Evolutionary conservation across 805 yeast species (phyloP), one percentile per base, ranked within the genome.

Genomic region (Candida andamanensis): DNA sequence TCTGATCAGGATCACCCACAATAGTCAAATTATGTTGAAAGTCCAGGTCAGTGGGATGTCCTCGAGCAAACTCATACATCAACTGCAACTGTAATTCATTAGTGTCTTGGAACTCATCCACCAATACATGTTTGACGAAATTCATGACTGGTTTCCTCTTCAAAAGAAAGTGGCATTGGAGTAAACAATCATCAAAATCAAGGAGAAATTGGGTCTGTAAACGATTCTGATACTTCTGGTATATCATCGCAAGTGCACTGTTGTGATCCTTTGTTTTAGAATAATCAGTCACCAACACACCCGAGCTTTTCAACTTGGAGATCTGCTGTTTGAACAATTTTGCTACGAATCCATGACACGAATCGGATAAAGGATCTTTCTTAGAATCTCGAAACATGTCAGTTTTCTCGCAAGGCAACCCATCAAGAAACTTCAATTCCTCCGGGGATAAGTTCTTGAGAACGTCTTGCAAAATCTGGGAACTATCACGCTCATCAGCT

Each of bases 1-100:
- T 80, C 56, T 90, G 98, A 54, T 92, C 96, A 0, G 96, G 95
- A 50, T 90, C 98, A 1, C 98, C 98, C 2, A 90, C 97, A 1
- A 87, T 79, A 0, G 97, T 85, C 6, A 90, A 70, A 36, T 79
- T 79, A 39, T 76, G 52, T 22, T 63, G 66, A 13, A 49, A 25
- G 5, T 26, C 17, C 5, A 39, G 17, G 13, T 57, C 52, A 3
- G 54, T 46, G 24, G 70, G 62, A 36, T 54, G 49, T 7, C 63
- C 63, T 24, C 37, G 35, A 2, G 69, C 63, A 46, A 65, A 61
- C 29, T 63, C 58, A 39, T 69, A 70, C 65, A 85, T 71, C 28
- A 92, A 60, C 33, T 76, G 74, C 41, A 86, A 64, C 51, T 90
- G 97, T 12, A 86, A 67, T 21, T 64, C 64, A 45, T 83, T 85